Conservation (phyloP, 306 rosid species). For the Prunus armeniaca region DNA sequence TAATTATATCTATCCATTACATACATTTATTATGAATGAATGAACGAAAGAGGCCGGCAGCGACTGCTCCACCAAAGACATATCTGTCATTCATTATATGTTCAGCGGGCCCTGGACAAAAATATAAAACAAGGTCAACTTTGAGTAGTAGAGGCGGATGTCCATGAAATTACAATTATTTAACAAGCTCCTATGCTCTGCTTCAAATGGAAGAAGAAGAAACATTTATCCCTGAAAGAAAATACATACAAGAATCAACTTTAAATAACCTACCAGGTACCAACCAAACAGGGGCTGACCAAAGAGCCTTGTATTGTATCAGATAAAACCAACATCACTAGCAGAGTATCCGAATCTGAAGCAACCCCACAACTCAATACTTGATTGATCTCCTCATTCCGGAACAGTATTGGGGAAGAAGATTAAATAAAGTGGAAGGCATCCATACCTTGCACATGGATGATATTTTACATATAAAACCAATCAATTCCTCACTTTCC, state of each 20-base stretch:
- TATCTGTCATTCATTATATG: background rate
- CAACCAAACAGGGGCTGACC: background rate
- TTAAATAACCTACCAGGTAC: slow-evolving; percentile 2
- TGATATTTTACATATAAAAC: background rate
- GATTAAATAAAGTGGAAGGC: background rate
- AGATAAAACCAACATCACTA: background rate
- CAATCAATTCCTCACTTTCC: background rate
- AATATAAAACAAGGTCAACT: slow-evolving; percentile 10
- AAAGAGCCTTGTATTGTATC: background rate
- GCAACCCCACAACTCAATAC: background rate
- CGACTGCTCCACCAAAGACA: background rate
- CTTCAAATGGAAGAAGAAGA: background rate
- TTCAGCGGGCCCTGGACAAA: background rate
- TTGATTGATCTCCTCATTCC: background rate
- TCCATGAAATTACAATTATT: background rate
- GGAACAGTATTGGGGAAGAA: background rate
- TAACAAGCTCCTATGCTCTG: background rate
- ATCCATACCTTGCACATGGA: background rate
- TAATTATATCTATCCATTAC: background rate
- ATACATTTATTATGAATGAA: background rate
- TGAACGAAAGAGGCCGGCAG: background rate
- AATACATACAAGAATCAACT: background rate
- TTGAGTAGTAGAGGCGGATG: background rate
- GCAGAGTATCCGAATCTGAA: background rate
- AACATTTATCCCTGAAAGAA: background rate